Percentiles rank a stretch among this genome's conserved stretches.
Evolutionary conservation across 108 stramenopile genomes (phyloP).

Genomic region (Nitzschia sp.): DNA sequence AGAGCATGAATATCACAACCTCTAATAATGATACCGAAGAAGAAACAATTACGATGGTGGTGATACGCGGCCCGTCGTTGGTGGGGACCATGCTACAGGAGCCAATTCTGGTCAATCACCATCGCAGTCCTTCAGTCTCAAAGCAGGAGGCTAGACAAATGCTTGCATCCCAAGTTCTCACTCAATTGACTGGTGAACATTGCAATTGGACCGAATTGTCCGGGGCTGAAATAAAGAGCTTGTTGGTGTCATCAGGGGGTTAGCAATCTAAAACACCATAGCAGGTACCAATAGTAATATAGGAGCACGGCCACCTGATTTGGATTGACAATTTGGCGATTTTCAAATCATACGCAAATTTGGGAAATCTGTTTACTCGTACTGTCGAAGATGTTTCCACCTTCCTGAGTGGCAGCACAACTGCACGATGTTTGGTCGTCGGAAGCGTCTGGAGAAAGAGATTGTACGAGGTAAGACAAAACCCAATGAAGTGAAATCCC

Average conservation of each 20-base stretch:
- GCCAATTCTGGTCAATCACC: background rate
- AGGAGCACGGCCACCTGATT: too few species aligned
- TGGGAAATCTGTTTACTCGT: too few species aligned
- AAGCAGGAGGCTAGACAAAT: conserved; percentile 14
- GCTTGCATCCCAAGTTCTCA: conserved; percentile 30
- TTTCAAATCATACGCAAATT: too few species aligned
- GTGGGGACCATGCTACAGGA: background rate
- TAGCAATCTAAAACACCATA: too few species aligned
- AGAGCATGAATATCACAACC: conserved; percentile 17
- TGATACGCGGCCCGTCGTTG: background rate
- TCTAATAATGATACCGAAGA: background rate
- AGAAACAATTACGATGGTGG: background rate
- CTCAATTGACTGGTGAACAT: background rate
- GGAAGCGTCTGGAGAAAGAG: conserved; percentile 7
- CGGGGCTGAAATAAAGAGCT: too few species aligned
- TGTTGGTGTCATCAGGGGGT: too few species aligned
- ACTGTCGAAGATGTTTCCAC: too few species aligned
- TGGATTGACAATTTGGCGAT: too few species aligned
- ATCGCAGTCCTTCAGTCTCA: conserved; percentile 24
- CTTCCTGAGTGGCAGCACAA: too few species aligned
- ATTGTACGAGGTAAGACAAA: background rate
- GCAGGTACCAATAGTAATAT: too few species aligned
- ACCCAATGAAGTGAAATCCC: too few species aligned
- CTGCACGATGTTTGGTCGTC: background rate
- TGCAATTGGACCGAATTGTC: too few species aligned